Evolutionary conservation across 164 flowering plant species (phyloP).

Genomic region (Stephania cephalantha): DNA sequence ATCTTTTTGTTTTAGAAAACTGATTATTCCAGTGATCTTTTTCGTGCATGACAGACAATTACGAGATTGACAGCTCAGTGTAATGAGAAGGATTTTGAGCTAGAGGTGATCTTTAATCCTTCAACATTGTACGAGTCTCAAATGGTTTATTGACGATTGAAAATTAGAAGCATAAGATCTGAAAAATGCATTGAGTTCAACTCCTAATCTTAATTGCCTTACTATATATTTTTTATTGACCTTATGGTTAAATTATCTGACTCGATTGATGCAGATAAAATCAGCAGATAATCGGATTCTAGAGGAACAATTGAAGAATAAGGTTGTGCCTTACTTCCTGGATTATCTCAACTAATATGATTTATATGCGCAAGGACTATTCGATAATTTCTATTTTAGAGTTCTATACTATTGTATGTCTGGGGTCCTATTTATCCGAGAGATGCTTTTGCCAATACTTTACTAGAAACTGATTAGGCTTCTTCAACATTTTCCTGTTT

Average conservation of each 20-base stretch:
- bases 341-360: background rate
- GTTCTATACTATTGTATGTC: background rate
- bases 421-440: background rate
- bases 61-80: constrained; percentile 82
- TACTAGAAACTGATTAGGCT: background rate
- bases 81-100: constrained; percentile 86
- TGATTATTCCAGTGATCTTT: background rate
- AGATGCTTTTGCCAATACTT: background rate
- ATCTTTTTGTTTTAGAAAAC: background rate
- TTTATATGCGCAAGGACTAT: background rate
- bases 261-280: constrained; percentile 55
- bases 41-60: constrained; percentile 49
- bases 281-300: constrained; percentile 93
- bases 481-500: background rate
- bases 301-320: constrained; percentile 82
- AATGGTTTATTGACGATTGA: background rate
- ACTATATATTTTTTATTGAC: background rate
- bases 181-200: background rate
- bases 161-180: background rate
- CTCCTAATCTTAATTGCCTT: background rate
- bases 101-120: constrained; percentile 50
- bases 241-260: background rate
- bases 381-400: background rate
- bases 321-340: constrained; percentile 36
- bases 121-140: background rate